Evolutionary conservation across 2,329 filamentous ascomycete species (phyloP).

Genomic region (Tolypocladium nubicola): DNA sequence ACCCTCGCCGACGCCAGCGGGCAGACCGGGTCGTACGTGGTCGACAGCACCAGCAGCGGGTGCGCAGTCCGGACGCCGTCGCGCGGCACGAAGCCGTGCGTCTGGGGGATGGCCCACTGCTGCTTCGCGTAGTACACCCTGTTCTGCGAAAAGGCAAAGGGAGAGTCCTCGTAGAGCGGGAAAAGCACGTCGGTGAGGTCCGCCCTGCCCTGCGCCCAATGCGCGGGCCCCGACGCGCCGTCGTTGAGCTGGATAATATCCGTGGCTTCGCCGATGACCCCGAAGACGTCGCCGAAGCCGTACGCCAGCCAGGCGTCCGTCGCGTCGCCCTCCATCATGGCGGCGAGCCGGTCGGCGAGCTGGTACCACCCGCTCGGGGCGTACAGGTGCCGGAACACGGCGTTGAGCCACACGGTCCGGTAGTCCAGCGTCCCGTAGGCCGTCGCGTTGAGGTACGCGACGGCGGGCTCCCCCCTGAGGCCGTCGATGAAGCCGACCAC

Average conservation of each 20-base stretch:
- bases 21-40: constrained; percentile 38
- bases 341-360: constrained; percentile 22
- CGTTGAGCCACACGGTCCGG: constrained; percentile 21
- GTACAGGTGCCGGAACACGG: constrained; percentile 28
- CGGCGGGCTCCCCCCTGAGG: constrained; percentile 26
- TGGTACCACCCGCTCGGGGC: constrained; percentile 24
- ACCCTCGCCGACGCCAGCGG: constrained; percentile 25
- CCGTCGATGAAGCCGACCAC: constrained; percentile 20
- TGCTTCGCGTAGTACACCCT: constrained; percentile 20
- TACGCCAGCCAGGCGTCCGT: constrained; percentile 26
- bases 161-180: constrained; percentile 19
- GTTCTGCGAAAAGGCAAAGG: constrained; percentile 17
- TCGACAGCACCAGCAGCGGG: constrained; percentile 21
- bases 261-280: constrained; percentile 12
- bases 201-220: constrained; percentile 21
- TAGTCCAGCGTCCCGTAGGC: constrained; percentile 27
- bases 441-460: constrained; percentile 30
- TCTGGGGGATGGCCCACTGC: constrained; percentile 17
- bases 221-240: constrained; percentile 8
- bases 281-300: constrained; percentile 6
- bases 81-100: constrained; percentile 15
- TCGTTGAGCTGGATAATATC: constrained; percentile 18
- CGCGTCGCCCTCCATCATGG: constrained; percentile 27
- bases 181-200: constrained; percentile 22
- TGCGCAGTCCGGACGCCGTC: constrained; percentile 21